A percentile compares a stretch with the other conserved stretches of the same genome.
Conservation (phyloP, 352 stramenopile species). For the Pseudoperonospora humuli region DNA sequence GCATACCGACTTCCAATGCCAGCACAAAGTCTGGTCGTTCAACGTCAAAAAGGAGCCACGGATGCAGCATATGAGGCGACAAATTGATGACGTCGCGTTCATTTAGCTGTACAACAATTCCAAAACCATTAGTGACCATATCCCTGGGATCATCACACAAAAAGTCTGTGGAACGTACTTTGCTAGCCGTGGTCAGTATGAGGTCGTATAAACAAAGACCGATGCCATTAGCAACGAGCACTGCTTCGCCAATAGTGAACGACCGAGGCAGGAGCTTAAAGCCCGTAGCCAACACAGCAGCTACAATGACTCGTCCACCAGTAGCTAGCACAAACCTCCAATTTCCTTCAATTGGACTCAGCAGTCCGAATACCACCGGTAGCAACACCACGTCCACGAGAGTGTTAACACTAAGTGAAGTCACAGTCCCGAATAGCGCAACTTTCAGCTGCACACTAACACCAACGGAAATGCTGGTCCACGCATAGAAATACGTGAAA, state of each 20-base stretch:
- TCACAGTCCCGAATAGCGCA: conserved; percentile 26
- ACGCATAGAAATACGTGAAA: conserved; percentile 49
- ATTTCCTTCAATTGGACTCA: conserved; percentile 27
- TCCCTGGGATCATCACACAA: neutral
- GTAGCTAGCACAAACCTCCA: conserved; percentile 32
- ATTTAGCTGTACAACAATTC: conserved; percentile 14
- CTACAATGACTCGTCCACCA: conserved; percentile 25
- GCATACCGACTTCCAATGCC: conserved; percentile 49
- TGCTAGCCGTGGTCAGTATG: conserved; percentile 31
- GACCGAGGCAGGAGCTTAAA: conserved; percentile 42
- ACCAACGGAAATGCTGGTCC: conserved; percentile 42
- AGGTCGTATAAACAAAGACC: conserved; percentile 45
- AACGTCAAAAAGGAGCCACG: conserved; percentile 27
- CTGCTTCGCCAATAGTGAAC: conserved; percentile 66
- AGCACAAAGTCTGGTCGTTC: conserved; percentile 38
- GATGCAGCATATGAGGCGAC: neutral
- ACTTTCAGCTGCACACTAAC: conserved; percentile 41
- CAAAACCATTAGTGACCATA: neutral
- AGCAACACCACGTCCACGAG: conserved; percentile 38
- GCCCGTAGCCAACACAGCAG: conserved; percentile 31
- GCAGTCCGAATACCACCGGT: conserved; percentile 16
- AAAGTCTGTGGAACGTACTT: conserved; percentile 17
- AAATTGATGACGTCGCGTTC: conserved; percentile 17
- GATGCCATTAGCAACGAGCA: conserved; percentile 57
- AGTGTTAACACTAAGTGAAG: conserved; percentile 25